These are phyloP conservation scores for Litsea cubeba DNA, from an alignment of 164 flowering plant genomes.

Conservation along the genomic window DNA sequence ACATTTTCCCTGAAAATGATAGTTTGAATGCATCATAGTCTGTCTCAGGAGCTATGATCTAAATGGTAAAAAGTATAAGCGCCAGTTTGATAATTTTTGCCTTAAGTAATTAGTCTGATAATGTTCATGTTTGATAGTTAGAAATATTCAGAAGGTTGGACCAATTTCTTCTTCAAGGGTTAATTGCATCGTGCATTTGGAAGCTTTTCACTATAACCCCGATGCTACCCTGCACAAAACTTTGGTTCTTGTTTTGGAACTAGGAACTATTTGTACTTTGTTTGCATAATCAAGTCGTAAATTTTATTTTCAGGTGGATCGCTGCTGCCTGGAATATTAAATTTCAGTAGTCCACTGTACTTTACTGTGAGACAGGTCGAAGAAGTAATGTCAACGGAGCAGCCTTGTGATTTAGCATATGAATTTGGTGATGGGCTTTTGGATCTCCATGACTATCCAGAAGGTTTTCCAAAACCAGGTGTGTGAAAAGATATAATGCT, in stretches of 20 bases:
- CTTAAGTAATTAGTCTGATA: neutral
- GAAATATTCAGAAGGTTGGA: neutral
- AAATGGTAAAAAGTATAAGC: too few relatives aligned
- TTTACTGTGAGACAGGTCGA: slow-evolving; percentile 41
- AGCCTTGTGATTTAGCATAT: slow-evolving; percentile 79
- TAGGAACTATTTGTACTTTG: neutral
- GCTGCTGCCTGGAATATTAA: slow-evolving; percentile 28
- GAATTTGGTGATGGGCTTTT: slow-evolving; percentile 72
- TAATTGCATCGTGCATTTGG: neutral
- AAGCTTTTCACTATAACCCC: neutral
- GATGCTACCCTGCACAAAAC: neutral
- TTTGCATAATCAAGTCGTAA: neutral
- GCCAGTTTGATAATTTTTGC: neutral
- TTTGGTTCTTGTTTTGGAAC: neutral
- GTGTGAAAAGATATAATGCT: slow-evolving; percentile 5
- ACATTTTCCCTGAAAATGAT: too few relatives aligned
- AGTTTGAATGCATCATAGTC: too few relatives aligned
- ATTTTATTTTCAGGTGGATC: slow-evolving; percentile 38
- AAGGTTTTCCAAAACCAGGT: slow-evolving; percentile 67
- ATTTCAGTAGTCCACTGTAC: slow-evolving; percentile 50
- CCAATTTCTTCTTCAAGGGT: neutral
- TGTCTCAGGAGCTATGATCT: too few relatives aligned
- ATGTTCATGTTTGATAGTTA: neutral
- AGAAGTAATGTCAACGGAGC: slow-evolving; percentile 80
- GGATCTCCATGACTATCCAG: slow-evolving; percentile 48